Conservation (phyloP, 352 stramenopile genomes). For the Halophytophthora batemanensis region DNA sequence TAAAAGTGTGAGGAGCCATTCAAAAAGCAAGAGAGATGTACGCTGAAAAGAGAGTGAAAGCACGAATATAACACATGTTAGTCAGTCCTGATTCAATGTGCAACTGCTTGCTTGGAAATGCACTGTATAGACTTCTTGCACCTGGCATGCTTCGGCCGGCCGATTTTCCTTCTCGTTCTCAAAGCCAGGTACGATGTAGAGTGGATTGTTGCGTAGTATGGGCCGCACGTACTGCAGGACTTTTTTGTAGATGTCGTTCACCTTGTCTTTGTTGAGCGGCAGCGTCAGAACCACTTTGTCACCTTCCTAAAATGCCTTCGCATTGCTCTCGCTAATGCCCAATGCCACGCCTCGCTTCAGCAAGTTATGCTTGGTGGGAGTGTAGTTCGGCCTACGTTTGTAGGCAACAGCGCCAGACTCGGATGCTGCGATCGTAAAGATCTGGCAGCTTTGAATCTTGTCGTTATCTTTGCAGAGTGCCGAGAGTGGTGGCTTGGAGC, state of each 20-base stretch:
- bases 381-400: neutral
- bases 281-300: neutral
- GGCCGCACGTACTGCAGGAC: conserved; percentile 1
- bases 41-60: neutral
- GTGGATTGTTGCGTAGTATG: neutral
- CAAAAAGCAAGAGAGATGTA: neutral
- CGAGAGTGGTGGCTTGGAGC: neutral
- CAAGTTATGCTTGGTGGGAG: neutral
- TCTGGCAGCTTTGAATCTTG: conserved; percentile 3
- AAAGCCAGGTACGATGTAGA: neutral
- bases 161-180: neutral
- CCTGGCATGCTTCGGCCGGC: neutral
- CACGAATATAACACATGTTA: neutral
- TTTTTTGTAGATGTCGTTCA: conserved; percentile 2
- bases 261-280: neutral
- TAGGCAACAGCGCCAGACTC: neutral
- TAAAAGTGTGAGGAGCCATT: neutral
- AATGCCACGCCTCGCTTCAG: neutral
- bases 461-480: neutral
- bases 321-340: neutral
- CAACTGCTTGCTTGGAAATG: neutral
- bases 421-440: neutral
- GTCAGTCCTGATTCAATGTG: neutral
- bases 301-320: neutral
- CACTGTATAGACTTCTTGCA: neutral